A percentile compares a stretch with the other conserved stretches of the same genome.
These are phyloP conservation scores for Solidago caesia DNA, from an alignment of 129 eudicot genomes.

Conservation along the genomic window DNA sequence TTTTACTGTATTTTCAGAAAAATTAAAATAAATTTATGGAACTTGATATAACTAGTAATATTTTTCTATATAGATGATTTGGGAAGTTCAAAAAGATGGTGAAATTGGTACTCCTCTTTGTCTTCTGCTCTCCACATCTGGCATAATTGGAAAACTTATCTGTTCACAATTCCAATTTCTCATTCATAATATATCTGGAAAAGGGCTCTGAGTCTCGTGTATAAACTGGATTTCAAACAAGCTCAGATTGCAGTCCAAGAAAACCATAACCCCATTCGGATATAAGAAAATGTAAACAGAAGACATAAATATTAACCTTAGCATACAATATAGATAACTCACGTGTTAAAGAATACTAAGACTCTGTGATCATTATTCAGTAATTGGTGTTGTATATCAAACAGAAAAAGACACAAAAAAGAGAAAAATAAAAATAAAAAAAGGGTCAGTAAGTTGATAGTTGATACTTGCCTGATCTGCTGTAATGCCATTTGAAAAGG, in stretches of 20 bases:
- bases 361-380: neutral
- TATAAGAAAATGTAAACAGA: neutral
- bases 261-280: slow-evolving; percentile 3
- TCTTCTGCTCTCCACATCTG: neutral
- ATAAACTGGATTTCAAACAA: slow-evolving; percentile 11
- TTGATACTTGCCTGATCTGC: slow-evolving; percentile 75
- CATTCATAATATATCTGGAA: neutral
- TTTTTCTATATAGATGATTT: neutral
- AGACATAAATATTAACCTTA: neutral
- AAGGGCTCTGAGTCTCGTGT: slow-evolving; percentile 5
- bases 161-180: neutral
- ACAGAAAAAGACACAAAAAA: neutral
- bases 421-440: neutral
- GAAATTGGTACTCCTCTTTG: neutral
- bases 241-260: slow-evolving; percentile 14
- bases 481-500: slow-evolving; percentile 83
- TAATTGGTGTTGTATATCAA: neutral
- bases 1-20: neutral
- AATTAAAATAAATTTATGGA: neutral
- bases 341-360: neutral
- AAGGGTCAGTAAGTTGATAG: neutral
- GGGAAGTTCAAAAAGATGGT: neutral
- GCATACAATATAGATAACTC: neutral
- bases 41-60: neutral
- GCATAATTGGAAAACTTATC: neutral